phyloP scores from a whole-genome alignment of 2,329 filamentous ascomycete genomes.

The Penicillium digitatum region DNA sequence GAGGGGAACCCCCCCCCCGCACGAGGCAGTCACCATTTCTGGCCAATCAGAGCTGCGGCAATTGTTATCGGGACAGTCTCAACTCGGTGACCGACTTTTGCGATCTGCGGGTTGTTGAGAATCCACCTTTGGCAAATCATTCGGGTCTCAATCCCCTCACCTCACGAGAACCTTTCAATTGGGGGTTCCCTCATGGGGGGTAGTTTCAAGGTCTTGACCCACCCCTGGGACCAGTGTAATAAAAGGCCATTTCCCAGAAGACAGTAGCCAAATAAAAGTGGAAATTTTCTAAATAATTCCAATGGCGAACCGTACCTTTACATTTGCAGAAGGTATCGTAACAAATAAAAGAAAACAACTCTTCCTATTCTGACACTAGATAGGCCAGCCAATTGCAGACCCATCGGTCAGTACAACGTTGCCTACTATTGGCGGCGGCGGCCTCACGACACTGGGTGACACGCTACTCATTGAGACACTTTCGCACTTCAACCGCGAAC shows the following conservation, averaged over 20 bases:
- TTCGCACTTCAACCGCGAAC: conserved; percentile 59
- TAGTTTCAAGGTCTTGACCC: background rate
- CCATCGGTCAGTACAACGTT: conserved; percentile 23
- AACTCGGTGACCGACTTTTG: background rate
- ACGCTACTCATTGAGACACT: conserved; percentile 61
- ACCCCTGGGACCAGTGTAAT: background rate
- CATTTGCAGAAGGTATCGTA: conserved; percentile 27
- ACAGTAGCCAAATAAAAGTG: too few relatives aligned
- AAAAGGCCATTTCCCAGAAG: background rate
- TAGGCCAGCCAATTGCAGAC: conserved; percentile 27
- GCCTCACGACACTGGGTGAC: conserved; percentile 51
- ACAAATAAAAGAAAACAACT: background rate
- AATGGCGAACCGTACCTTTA: conserved; percentile 22
- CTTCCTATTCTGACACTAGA: background rate
- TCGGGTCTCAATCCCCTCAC: background rate
- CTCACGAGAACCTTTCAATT: too few relatives aligned
- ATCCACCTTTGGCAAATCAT: background rate
- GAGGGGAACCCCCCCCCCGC: conserved; percentile 4
- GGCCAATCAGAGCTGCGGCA: background rate
- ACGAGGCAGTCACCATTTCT: background rate
- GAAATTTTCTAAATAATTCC: background rate
- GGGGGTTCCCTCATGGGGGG: background rate
- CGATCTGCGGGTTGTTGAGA: too few relatives aligned
- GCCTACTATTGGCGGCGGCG: conserved; percentile 29
- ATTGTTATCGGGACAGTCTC: background rate